Evolutionary conservation across 345 rosid species (phyloP).

Genomic region (Microcos paniculata): DNA sequence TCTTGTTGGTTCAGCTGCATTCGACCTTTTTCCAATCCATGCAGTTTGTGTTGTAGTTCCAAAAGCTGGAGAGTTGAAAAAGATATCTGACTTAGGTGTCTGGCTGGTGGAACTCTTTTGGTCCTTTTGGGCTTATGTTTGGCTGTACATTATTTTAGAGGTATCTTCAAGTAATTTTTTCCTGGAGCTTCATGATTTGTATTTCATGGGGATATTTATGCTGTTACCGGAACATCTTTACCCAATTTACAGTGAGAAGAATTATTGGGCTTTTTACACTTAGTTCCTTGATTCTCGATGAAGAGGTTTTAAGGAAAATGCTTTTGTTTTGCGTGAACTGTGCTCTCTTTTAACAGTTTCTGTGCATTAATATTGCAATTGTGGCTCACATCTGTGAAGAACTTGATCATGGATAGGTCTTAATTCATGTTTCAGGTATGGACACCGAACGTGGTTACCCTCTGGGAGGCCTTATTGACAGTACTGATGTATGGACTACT

Average conservation of each 20-base stretch:
- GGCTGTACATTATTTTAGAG: conserved; percentile 95
- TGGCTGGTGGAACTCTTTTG: conserved; percentile 95
- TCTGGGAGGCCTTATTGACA: conserved; percentile 86
- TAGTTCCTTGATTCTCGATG: conserved; percentile 2
- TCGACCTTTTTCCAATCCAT: conserved; percentile 94
- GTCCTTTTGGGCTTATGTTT: conserved; percentile 97
- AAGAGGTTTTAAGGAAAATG: conserved; percentile 3
- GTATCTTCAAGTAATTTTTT: conserved; percentile 29
- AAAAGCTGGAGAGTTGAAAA: conserved; percentile 90
- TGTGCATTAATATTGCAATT: not conserved
- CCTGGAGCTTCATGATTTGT: conserved; percentile 2
- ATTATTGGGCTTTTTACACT: not conserved
- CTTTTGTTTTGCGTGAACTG: not conserved
- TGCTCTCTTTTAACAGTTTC: conserved; percentile 2
- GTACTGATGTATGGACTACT: conserved; percentile 80
- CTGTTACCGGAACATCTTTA: not conserved
- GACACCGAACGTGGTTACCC: conserved; percentile 81
- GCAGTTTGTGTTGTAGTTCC: conserved; percentile 97
- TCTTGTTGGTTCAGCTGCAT: conserved; percentile 98
- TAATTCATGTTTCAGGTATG: conserved; percentile 58
- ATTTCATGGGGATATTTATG: conserved; percentile 1
- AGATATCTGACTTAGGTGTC: conserved; percentile 92
- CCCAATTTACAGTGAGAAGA: not conserved
- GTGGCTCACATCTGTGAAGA: conserved; percentile 8
- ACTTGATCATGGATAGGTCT: conserved; percentile 15